phyloP scores from a whole-genome alignment of 768 basidiomycete genomes.

The Naganishia kalamii region DNA sequence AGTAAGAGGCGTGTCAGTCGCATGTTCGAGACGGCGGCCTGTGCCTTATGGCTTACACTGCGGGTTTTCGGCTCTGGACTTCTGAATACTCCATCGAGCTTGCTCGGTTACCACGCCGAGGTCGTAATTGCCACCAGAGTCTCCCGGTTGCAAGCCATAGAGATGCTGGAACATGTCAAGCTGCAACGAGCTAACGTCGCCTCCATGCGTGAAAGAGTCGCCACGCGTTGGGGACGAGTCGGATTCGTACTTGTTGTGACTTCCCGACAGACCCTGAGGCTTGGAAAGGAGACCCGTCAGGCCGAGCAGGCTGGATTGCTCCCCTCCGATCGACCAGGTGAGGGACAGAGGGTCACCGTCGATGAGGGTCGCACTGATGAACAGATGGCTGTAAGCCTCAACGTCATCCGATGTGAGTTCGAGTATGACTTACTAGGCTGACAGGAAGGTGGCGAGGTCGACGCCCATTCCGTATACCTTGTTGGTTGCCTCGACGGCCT shows the following conservation, averaged over 20 bases:
- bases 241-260: slow-evolving; percentile 22
- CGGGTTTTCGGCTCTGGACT: slow-evolving; percentile 18
- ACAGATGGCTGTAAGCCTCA: not conserved
- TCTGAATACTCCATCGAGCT: slow-evolving; percentile 9
- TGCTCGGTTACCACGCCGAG: slow-evolving; percentile 11
- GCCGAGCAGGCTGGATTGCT: not conserved
- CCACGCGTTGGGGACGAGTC: slow-evolving; percentile 4
- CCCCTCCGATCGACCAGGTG: slow-evolving; percentile 17
- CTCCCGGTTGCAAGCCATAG: slow-evolving; percentile 9
- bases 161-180: slow-evolving; percentile 15
- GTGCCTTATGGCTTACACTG: not conserved
- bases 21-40: not conserved
- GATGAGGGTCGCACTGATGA: slow-evolving; percentile 7
- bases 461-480: slow-evolving; percentile 12
- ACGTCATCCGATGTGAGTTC: not conserved
- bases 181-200: not conserved
- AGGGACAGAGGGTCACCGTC: not conserved
- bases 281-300: not conserved
- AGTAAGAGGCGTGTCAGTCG: not conserved
- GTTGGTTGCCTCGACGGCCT: slow-evolving; percentile 9
- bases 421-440: not conserved
- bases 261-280: slow-evolving; percentile 11
- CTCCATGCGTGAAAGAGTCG: slow-evolving; percentile 1
- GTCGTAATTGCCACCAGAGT: slow-evolving; percentile 17
- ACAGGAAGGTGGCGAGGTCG: not conserved